These are phyloP conservation scores for Tulasnella sp. DNA, from an alignment of 768 basidiomycete genomes.

Conservation along the genomic window DNA sequence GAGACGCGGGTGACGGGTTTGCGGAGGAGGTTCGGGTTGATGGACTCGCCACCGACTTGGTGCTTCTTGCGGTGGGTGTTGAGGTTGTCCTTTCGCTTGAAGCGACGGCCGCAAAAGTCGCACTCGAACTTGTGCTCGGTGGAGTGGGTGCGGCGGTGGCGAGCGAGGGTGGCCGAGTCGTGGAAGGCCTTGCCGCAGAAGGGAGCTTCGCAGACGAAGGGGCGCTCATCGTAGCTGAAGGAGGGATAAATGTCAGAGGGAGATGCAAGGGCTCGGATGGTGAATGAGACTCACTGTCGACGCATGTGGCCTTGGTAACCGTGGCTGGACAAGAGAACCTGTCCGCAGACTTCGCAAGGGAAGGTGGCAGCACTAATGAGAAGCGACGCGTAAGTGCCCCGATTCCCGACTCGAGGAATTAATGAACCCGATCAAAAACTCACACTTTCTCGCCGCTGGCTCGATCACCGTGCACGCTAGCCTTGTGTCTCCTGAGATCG, in stretches of 20 bases:
- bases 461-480: conserved; percentile 5
- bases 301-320: conserved; percentile 13
- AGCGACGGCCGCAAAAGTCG: conserved; percentile 11
- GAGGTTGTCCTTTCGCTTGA: conserved; percentile 13
- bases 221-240: conserved; percentile 13
- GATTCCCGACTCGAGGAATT: not conserved
- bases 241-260: not conserved
- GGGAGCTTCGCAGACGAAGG: conserved; percentile 14
- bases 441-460: conserved; percentile 11
- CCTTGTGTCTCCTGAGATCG: conserved; percentile 11
- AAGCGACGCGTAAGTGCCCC: not conserved
- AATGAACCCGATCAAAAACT: not conserved
- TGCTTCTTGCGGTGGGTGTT: conserved; percentile 15
- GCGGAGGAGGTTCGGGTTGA: conserved; percentile 13
- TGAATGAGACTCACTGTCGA: conserved; percentile 1
- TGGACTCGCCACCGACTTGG: conserved; percentile 10
- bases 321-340: conserved; percentile 10
- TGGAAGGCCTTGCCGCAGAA: conserved; percentile 61
- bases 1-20: conserved; percentile 9
- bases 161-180: conserved; percentile 83
- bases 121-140: conserved; percentile 14
- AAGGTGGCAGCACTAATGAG: not conserved
- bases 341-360: conserved; percentile 12
- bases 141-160: conserved; percentile 72
- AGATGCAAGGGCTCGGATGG: not conserved